phyloP scores from a whole-genome alignment of 352 stramenopile genomes.

The Globisporangium viniferum region DNA sequence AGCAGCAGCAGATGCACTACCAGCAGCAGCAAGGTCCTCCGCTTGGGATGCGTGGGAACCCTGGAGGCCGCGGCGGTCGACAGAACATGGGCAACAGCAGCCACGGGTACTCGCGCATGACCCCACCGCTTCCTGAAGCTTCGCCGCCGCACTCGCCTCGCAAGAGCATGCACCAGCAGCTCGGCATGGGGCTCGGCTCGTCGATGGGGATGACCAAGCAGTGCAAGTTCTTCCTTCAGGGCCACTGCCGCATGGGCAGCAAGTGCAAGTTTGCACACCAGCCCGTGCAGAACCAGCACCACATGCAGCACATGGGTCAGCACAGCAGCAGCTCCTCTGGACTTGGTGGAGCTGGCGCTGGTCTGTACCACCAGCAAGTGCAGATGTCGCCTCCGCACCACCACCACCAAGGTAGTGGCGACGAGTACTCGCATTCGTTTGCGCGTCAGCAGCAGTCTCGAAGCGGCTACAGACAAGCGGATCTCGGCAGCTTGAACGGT shows the following conservation, averaged over 20 bases:
- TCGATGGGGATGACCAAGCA: conserved; percentile 57
- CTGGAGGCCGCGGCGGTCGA: conserved; percentile 22
- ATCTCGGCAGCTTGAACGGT: conserved; percentile 8
- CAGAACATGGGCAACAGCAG: conserved; percentile 21
- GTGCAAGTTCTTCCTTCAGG: conserved; percentile 84
- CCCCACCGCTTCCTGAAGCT: conserved; percentile 47
- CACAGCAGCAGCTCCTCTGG: conserved; percentile 1
- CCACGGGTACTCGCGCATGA: conserved; percentile 47
- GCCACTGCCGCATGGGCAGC: conserved; percentile 80
- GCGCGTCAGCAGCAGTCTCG: conserved; percentile 8
- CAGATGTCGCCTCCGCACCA: conserved; percentile 16
- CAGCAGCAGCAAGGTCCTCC: conserved; percentile 13
- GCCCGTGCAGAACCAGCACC: conserved; percentile 32
- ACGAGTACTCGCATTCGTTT: conserved; percentile 15
- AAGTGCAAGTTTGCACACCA: conserved; percentile 87
- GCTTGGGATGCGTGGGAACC: conserved; percentile 29
- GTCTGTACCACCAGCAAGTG: conserved; percentile 7
- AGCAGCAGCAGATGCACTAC: conserved; percentile 41
- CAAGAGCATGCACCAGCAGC: conserved; percentile 22
- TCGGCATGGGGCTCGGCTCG: conserved; percentile 19
- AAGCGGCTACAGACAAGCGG: conserved; percentile 6
- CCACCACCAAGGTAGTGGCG: conserved; percentile 7
- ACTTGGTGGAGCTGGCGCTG: neutral
- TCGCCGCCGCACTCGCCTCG: conserved; percentile 64
- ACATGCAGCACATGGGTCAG: conserved; percentile 14